phyloP scores from a whole-genome alignment of 306 rosid genomes.

The Canavalia ensiformis region DNA sequence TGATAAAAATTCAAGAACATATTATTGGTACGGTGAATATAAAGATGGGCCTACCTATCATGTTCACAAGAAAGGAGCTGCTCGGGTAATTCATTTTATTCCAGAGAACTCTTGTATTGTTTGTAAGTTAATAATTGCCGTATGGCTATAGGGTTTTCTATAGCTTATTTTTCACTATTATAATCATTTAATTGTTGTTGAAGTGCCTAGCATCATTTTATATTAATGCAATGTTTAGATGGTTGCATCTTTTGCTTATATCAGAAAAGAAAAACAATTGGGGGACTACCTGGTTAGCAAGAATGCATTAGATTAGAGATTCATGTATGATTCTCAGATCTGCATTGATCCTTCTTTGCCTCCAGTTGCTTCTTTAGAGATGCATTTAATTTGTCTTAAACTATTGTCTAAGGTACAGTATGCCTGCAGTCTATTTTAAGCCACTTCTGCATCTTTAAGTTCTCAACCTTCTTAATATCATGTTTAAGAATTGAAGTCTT shows the following conservation, averaged over 20 bases:
- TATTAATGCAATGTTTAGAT: conserved; percentile 4
- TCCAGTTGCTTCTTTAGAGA: conserved; percentile 1
- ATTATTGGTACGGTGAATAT: conserved; percentile 99
- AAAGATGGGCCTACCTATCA: conserved; percentile 95
- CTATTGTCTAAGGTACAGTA: conserved; percentile 17
- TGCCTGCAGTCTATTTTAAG: conserved; percentile 12
- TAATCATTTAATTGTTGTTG: neutral
- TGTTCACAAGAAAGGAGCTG: conserved; percentile 86
- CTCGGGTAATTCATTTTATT: conserved; percentile 77
- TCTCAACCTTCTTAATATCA: conserved; percentile 13
- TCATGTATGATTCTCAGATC: conserved; percentile 17
- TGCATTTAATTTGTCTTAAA: conserved; percentile 24
- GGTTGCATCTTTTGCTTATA: conserved; percentile 34
- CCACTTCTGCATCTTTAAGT: conserved; percentile 13
- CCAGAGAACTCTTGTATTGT: conserved; percentile 24
- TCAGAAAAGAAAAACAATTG: neutral
- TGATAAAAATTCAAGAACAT: conserved; percentile 73
- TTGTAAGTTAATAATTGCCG: conserved; percentile 38
- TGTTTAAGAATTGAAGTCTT: conserved; percentile 18
- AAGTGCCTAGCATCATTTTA: conserved; percentile 3
- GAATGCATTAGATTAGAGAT: conserved; percentile 36
- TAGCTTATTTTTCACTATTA: conserved; percentile 6
- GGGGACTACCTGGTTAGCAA: conserved; percentile 2
- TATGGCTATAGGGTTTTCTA: conserved; percentile 37
- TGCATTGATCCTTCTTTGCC: conserved; percentile 12